Evolutionary conservation across 768 basidiomycete species (phyloP).

Genomic region (Pholiota microspora): DNA sequence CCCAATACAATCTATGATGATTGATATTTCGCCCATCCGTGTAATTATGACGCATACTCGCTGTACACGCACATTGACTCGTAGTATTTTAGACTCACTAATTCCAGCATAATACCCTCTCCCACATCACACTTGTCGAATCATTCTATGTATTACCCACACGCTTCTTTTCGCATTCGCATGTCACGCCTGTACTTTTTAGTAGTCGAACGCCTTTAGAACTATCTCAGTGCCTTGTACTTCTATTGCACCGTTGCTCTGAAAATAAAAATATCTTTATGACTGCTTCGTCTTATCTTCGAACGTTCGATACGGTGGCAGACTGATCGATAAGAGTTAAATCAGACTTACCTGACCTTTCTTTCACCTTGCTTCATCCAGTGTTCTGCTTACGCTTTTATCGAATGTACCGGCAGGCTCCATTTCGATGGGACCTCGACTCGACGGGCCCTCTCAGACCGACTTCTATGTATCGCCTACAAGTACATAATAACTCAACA

Average conservation of each 20-base stretch:
- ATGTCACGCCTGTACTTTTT: neutral
- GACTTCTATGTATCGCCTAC: neutral
- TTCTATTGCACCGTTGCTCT: neutral
- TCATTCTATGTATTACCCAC: neutral
- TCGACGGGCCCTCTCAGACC: neutral
- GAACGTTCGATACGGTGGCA: neutral
- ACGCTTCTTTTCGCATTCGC: neutral
- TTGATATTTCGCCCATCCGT: neutral
- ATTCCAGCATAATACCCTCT: slow-evolving; percentile 3
- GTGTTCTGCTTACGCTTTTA: neutral
- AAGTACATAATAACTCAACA: neutral
- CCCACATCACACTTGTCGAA: neutral
- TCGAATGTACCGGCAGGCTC: neutral
- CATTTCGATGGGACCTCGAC: neutral
- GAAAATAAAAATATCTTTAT: neutral
- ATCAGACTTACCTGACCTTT: neutral
- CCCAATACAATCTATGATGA: slow-evolving; percentile 40
- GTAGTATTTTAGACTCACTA: slow-evolving; percentile 5
- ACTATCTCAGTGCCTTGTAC: neutral
- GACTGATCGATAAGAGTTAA: neutral
- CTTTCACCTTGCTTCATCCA: neutral
- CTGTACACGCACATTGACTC: neutral
- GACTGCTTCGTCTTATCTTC: neutral
- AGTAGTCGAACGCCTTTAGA: neutral
- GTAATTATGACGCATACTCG: neutral